Evolutionary conservation across 2,329 filamentous ascomycete genomes (phyloP), one percentile per base, ranked within the genome.

Genomic region (Sphaerulina vaccinii): DNA sequence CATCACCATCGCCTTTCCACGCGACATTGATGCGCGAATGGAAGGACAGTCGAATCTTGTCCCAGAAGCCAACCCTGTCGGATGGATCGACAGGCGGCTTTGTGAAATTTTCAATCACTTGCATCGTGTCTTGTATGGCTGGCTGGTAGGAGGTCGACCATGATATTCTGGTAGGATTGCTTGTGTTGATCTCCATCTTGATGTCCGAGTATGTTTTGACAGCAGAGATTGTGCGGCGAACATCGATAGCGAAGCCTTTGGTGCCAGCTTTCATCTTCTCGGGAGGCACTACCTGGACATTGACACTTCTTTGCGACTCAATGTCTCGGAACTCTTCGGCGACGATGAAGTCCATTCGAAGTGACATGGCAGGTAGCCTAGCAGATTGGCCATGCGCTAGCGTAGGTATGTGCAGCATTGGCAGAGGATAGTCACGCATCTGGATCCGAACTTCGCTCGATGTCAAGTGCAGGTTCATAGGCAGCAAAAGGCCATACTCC

Each of bases 81-180:
- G 93, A 97, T 1, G 88, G 87, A 68, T 99, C 95, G 22, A 96
- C 79, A 57, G 92, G 91, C 6, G 92, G 90, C 68, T 99, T 99
- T 1, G 92, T 96, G 68, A 99, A 97, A 2, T 88, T 92, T 71
- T 99, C 93, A 55, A 99, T 88, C 21, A 91, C 91, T 81, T 97
- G 96, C 93, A 99, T 99, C 87, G 97, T 96, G 66, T 99, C 95
- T 69, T 99, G 93, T 42, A 99, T 92, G 1, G 92, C 92, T 22
- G 95, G 93, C 66, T 99, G 95, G 65, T 97, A 99, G 2, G 91
- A 96, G 39, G 93, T 91, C 6, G 91, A 91, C 95, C 93, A 99
- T 0, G 92, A 96, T 47, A 99, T 92, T 38, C 88, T 84, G 0
- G 93, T 99, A 1, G 95, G 89, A 52, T 92, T 83, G 48, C 86